These are phyloP conservation scores for Hypoxylon intermedium DNA, from an alignment of 495 filamentous ascomycete species.

Conservation along the genomic window DNA sequence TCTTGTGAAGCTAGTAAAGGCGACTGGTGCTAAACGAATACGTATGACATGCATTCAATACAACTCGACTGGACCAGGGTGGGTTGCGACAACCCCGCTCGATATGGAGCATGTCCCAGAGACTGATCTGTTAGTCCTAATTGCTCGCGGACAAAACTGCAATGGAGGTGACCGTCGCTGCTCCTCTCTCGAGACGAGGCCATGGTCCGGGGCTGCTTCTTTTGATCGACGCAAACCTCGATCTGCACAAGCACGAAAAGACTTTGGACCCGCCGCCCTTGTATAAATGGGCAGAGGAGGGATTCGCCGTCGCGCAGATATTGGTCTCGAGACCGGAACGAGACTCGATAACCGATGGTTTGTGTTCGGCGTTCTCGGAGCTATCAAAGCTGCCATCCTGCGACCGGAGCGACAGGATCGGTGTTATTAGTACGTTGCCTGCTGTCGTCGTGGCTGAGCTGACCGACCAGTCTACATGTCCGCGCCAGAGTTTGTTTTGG, in stretches of 20 bases:
- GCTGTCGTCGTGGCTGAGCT: constrained; percentile 1
- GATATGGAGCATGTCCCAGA: too few relatives aligned
- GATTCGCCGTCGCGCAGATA: constrained; percentile 59
- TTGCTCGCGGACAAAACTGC: too few relatives aligned
- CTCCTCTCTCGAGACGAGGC: constrained; percentile 38
- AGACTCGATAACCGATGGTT: constrained; percentile 16
- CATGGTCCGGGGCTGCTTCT: constrained; percentile 41
- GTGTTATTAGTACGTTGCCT: constrained; percentile 36
- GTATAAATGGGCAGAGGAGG: constrained; percentile 68
- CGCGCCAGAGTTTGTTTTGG: not conserved
- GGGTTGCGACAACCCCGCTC: too few relatives aligned
- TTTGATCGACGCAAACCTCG: constrained; percentile 23
- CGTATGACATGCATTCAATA: too few relatives aligned
- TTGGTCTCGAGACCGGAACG: constrained; percentile 1
- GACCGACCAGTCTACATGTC: constrained; percentile 22
- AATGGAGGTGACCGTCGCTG: constrained; percentile 20
- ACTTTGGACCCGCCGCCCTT: constrained; percentile 55
- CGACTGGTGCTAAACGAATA: too few relatives aligned
- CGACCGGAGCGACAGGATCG: constrained; percentile 40
- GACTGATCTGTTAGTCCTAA: too few relatives aligned
- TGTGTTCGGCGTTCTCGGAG: constrained; percentile 28
- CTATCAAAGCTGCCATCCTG: constrained; percentile 41
- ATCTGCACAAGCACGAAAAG: constrained; percentile 29
- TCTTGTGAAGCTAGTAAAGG: too few relatives aligned
- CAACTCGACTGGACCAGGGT: too few relatives aligned